Base-by-base conservation (phyloP, 2,329 filamentous ascomycete genomes). In the Diaporthe batatas region DNA sequence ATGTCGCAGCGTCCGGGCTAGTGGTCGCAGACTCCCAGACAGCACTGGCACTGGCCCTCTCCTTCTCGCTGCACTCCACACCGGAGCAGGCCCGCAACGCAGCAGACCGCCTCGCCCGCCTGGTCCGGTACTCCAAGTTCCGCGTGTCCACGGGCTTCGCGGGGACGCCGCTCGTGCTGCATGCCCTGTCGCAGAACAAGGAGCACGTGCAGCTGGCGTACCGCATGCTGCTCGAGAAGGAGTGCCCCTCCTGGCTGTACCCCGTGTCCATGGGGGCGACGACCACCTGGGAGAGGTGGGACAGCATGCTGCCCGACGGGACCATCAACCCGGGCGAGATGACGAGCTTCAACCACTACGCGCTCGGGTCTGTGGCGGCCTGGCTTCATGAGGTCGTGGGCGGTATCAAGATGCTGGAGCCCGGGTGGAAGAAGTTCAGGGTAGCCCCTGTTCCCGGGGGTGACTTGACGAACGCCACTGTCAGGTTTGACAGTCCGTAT, bases 161-260 rank as follows among this genome's bases (percentile, higher is more conserved):
- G 2, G 74, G 74, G 6, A 75, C 74, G 55, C 74, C 74, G 18
- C 51, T 74, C 5, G 65, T 75, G 21, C 69, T 73, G 16, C 74
- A 75, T n/a, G 72, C 74, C 3, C 62, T 75, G 34, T 67, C 62
- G 75, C 74, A 8, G 5, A 79, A 79, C 18, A 53, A 8, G 32
- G 79, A 76, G 11, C 74, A 80, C 0, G 78, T 79, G 0, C 75
- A 82, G 0, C 77, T 81, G 18, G 81, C 83, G 62, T 89, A 88
- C 75, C 79, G 80, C 16, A 88, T 88, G 84, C 79, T 89, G 0
- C 79, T 85, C 6, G 82, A 87, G 75, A 84, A 82, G 8, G 77
- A 81, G 4, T 71, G 84, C 78, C 49, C 84, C 0, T 80, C 78
- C 0, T 84, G 81, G 81, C 77, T 85, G 8, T 84, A 83, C 64